Base-by-base conservation (phyloP, 192 early-diverging fungal species). In the Coemansia asiatica region DNA sequence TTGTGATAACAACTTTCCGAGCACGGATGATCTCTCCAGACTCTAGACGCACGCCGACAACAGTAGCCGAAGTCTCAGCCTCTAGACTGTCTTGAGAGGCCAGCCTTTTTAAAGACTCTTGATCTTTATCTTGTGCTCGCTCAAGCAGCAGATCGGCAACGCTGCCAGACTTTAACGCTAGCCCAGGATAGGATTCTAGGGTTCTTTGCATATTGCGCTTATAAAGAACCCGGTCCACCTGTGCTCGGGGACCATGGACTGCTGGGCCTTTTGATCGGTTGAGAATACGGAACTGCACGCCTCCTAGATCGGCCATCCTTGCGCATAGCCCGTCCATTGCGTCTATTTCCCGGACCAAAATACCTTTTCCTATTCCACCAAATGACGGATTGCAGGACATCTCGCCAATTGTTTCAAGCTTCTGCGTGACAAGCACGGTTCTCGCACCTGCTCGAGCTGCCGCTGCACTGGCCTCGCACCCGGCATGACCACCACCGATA, bases 321-420 rank as follows among this genome's bases (percentile, higher is more conserved):
- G 89, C 89, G 66, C 91, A 93, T n/a, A 93, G 83, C 46, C 91
- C 91, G 68, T 91, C 91, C 75, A 93, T 69, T 13, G 91, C 91
- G 67, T 93, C 91, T 16, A 93, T 84, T 62, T 93, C 91, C 56
- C 85, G 79, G 21, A 93, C 90, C 25, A 93, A 74, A 16, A 87
- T 81, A n/a, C 91, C 91, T 63, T 93, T 93, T 5, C 91, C 91
- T 7, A 93, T 85, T 5, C 91, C 91, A 40, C 91, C 91, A 81
- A 93, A 91, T 0, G 91, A 91, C 26, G 91, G 91, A 63, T 93
- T 93, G 68, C 91, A 93, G 16, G 91, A 93, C 90, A 93, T 90
- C 68, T 93, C 91, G 22, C 91, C 91, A 22, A 93, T 91, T 0
- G 91, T 91, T 48, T 90, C 87, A 2, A 83, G 68, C 59, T 84